A percentile compares a stretch with the other conserved stretches of the same genome.
Conservation (phyloP, 345 rosid species). For the Hibiscus trionum region DNA sequence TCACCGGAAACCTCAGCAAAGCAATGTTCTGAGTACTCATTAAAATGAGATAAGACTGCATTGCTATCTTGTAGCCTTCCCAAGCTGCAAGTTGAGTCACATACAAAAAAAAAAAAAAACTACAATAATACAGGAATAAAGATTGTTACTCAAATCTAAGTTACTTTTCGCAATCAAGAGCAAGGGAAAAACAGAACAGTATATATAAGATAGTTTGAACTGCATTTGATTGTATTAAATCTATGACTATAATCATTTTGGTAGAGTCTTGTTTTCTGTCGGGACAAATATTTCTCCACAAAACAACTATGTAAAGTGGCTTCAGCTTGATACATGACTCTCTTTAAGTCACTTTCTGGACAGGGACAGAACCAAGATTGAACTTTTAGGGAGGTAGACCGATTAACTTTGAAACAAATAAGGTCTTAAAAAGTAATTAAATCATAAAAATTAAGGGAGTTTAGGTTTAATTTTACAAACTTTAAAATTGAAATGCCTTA, state of each 20-base stretch:
- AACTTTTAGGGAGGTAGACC: too few species aligned
- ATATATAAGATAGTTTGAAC: background rate
- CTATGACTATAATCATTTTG: background rate
- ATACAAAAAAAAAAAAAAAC: background rate
- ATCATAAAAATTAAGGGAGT: too few species aligned
- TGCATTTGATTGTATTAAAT: background rate
- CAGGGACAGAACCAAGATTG: too few species aligned
- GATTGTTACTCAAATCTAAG: background rate
- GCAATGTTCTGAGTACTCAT: conserved; percentile 77
- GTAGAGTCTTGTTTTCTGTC: background rate
- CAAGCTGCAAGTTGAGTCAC: conserved; percentile 39
- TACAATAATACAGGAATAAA: background rate
- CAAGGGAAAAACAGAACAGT: background rate
- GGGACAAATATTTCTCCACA: background rate
- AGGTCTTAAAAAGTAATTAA: too few species aligned
- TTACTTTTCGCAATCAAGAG: background rate
- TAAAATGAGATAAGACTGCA: conserved; percentile 82
- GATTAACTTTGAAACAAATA: too few species aligned
- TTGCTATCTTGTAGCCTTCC: conserved; percentile 97
- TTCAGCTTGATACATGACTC: background rate
- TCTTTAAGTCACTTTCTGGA: background rate
- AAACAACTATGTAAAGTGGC: background rate
- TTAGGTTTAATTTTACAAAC: too few species aligned
- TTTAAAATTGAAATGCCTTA: too few species aligned
- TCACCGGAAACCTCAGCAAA: conserved; percentile 67